Percentiles rank a stretch among this genome's conserved stretches.
phyloP scores from a whole-genome alignment of 179 eudicot genomes.

The Spergularia azorica region DNA sequence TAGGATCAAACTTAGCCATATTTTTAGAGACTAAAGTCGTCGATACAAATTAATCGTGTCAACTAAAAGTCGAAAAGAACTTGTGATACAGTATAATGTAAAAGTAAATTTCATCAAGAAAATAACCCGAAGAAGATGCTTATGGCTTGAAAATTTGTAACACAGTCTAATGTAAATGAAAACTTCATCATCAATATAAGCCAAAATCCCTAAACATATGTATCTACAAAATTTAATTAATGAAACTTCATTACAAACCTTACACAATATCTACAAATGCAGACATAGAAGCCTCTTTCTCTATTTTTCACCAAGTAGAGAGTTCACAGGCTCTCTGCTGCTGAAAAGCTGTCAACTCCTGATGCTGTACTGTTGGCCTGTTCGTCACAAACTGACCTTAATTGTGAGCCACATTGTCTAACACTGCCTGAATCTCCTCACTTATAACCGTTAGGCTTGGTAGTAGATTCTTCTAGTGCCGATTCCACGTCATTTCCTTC shows the following conservation, averaged over 20 bases:
- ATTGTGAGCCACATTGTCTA: not conserved
- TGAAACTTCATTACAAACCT: not conserved
- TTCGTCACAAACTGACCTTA: not conserved
- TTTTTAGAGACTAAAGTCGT: too few species aligned
- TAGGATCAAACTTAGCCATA: too few species aligned
- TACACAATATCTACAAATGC: not conserved
- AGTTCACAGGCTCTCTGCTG: conserved; percentile 25
- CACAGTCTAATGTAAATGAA: too few species aligned
- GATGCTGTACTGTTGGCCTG: too few species aligned
- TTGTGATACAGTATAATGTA: too few species aligned
- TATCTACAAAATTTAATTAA: not conserved
- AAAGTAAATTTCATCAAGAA: too few species aligned
- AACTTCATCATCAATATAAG: too few species aligned
- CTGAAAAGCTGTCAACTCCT: not conserved
- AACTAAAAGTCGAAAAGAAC: too few species aligned
- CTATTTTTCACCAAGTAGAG: conserved; percentile 9
- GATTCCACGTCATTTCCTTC: conserved; percentile 36
- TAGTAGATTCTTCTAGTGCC: conserved; percentile 16
- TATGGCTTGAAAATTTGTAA: too few species aligned
- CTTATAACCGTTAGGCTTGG: not conserved
- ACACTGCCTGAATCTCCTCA: not conserved
- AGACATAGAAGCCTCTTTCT: conserved; percentile 26
- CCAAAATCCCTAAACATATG: too few species aligned
- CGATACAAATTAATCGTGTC: too few species aligned
- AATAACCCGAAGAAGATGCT: too few species aligned